Evolutionary conservation across 805 yeast genomes (phyloP).

Genomic region (Wickerhamiella sorbophila): DNA sequence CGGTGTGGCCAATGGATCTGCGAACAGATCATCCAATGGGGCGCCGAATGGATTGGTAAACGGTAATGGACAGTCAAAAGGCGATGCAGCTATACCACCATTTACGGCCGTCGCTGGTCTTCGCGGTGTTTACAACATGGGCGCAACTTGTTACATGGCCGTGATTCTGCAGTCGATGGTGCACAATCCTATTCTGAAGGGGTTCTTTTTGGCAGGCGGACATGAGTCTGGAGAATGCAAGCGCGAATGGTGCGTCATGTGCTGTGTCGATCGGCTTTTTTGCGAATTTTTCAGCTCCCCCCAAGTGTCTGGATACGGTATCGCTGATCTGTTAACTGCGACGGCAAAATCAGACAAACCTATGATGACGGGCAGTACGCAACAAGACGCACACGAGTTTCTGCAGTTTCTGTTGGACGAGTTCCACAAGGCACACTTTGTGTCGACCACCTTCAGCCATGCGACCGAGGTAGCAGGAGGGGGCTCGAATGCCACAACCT

Average conservation of each 20-base stretch:
- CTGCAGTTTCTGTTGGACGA: conserved; percentile 85
- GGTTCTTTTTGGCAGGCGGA: conserved; percentile 59
- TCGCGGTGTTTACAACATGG: conserved; percentile 82
- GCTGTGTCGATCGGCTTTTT: conserved; percentile 71
- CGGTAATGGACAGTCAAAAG: background rate
- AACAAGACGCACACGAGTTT: conserved; percentile 98
- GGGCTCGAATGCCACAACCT: conserved; percentile 21
- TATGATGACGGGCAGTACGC: conserved; percentile 85
- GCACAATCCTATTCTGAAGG: conserved; percentile 78
- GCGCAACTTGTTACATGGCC: conserved; percentile 95
- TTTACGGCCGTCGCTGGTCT: conserved; percentile 58
- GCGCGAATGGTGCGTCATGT: conserved; percentile 48
- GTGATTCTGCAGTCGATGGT: conserved; percentile 77
- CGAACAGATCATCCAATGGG: background rate
- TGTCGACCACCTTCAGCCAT: conserved; percentile 1
- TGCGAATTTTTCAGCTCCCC: conserved; percentile 56
- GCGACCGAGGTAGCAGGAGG: conserved; percentile 2
- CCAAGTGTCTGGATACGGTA: conserved; percentile 57
- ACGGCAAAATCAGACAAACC: conserved; percentile 60
- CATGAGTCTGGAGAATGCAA: conserved; percentile 42
- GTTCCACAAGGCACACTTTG: conserved; percentile 36
- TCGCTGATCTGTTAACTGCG: conserved; percentile 64
- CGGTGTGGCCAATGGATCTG: background rate
- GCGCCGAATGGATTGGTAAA: background rate
- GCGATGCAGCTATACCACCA: conserved; percentile 23